phyloP scores from a whole-genome alignment of 2,329 filamentous ascomycete genomes.

The Pseudogymnoascus sp. region DNA sequence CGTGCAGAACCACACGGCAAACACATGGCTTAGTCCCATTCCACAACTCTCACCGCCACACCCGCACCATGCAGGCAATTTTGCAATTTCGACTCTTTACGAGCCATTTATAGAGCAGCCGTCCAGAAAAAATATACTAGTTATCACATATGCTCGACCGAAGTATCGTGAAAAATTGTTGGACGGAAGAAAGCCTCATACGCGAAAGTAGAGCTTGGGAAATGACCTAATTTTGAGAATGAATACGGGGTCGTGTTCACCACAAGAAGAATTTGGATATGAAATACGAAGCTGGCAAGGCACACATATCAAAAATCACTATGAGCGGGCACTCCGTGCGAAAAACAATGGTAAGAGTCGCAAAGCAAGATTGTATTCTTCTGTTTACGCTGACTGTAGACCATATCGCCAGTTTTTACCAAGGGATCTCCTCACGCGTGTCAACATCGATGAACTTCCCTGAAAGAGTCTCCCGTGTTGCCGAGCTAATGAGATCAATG shows the following conservation, averaged over 20 bases:
- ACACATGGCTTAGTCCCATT: background rate
- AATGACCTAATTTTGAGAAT: background rate
- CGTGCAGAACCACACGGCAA: background rate
- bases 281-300: background rate
- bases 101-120: background rate
- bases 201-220: background rate
- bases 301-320: background rate
- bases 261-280: background rate
- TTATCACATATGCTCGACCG: background rate
- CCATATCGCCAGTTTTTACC: background rate
- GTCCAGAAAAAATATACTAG: background rate
- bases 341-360: background rate
- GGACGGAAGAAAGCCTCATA: background rate
- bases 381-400: background rate
- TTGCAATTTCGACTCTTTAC: background rate
- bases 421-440: background rate
- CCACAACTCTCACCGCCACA: background rate
- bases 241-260: background rate
- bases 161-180: background rate
- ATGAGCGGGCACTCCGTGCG: background rate
- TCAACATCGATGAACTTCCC: background rate
- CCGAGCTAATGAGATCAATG: background rate
- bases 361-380: background rate
- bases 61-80: background rate
- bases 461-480: background rate